Base-by-base conservation (phyloP, 1,284 basidiomycete genomes). In the Chiua sp. region DNA sequence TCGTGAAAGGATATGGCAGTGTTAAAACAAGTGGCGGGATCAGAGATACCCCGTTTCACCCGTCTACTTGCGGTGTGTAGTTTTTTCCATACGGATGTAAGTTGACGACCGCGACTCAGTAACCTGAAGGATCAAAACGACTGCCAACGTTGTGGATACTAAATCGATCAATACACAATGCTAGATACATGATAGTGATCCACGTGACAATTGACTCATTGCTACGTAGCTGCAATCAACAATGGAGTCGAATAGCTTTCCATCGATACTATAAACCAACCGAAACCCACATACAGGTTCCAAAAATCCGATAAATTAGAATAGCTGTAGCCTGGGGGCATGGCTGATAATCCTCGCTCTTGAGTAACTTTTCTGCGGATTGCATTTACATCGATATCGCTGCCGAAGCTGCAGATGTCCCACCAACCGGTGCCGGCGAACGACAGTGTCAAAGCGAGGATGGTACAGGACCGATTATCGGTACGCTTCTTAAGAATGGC, bases 391-490 rank as follows among this genome's bases (percentile, higher is more conserved):
- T 32, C 69, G 2, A 65, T 73, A 71, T 51, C 10, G 62, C 57
- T 42, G 51, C 69, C 71, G 68, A 2, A 32, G 33, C 44, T 50
- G 67, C 53, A 11, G n/a, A 71, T 64, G 32, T 7, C 61, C 69
- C 63, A 72, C 64, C 39, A 65, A n/a, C 69, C 62, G 71, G 16
- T 63, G 69, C 71, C 69, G 70, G 46, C 59, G 55, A 28, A 72
- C 47, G 30, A 63, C 20, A n/a, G 59, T 20, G n/a, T n/a, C n/a
- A n/a, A n/a, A n/a, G n/a, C n/a, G n/a, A n/a, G n/a, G n/a, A 12
- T 69, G 71, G 71, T 10, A 73, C 63, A 8, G 71, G 68, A 22
- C 69, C 69, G 23, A 73, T 61, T 16, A 68, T 72, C 13, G 65
- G 69, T 49, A 69, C 69, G n/a, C n/a, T n/a, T n/a, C n/a, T n/a